Percentiles rank a stretch among this genome's conserved stretches.
Evolutionary conservation across 208 protist genomes (phyloP).

Genomic region (Trypanosoma lewisi): DNA sequence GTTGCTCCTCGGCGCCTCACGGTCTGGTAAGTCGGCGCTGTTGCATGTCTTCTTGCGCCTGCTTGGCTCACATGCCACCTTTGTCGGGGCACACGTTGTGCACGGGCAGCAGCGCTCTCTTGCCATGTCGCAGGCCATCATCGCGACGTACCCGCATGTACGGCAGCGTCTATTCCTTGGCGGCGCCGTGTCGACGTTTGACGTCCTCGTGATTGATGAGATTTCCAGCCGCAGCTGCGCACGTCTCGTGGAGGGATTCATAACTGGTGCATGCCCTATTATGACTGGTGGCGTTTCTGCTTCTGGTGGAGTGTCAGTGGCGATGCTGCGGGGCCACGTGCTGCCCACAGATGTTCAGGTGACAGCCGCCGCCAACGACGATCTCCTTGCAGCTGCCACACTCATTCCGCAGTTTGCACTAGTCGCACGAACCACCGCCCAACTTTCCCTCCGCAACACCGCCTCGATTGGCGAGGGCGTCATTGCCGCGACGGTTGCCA

Average conservation of each 20-base stretch:
- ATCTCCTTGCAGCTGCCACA: conserved; percentile 27
- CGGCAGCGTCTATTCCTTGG: conserved; percentile 39
- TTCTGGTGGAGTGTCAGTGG: conserved; percentile 1
- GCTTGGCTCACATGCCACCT: conserved; percentile 38
- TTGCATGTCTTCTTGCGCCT: conserved; percentile 33
- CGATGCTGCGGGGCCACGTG: conserved; percentile 5
- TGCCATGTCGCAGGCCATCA: conserved; percentile 25
- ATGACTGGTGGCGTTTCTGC: neutral
- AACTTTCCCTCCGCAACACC: conserved; percentile 36
- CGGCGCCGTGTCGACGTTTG: conserved; percentile 32
- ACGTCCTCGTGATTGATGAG: conserved; percentile 60
- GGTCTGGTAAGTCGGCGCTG: conserved; percentile 60
- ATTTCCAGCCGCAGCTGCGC: conserved; percentile 18
- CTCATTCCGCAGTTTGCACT: conserved; percentile 50
- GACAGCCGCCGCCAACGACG: conserved; percentile 46
- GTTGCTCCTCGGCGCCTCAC: conserved; percentile 52
- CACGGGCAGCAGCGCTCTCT: conserved; percentile 24
- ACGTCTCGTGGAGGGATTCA: conserved; percentile 15
- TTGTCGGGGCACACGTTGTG: conserved; percentile 44
- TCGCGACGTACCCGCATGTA: conserved; percentile 33
- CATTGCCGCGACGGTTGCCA: conserved; percentile 40
- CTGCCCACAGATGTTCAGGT: conserved; percentile 28
- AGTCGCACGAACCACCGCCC: conserved; percentile 36
- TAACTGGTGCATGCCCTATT: conserved; percentile 18
- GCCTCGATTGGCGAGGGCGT: conserved; percentile 61